Evolutionary conservation across 306 rosid genomes (phyloP).

Genomic region (Dalbergia cultrata): DNA sequence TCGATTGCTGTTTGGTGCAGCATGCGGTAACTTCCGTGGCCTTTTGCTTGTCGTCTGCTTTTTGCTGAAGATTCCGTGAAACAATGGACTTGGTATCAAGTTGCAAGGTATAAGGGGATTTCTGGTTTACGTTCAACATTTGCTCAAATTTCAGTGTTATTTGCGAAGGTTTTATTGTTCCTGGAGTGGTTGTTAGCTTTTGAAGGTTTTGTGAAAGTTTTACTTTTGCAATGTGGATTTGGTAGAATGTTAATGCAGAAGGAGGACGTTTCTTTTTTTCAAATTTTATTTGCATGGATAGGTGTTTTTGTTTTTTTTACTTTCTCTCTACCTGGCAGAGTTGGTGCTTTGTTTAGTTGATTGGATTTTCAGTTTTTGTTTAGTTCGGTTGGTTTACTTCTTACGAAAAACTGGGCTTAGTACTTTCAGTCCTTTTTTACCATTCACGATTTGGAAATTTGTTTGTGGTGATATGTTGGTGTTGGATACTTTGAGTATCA

Average conservation of each 20-base stretch:
- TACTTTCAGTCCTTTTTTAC: not conserved
- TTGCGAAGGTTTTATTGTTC: not conserved
- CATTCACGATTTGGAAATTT: not conserved
- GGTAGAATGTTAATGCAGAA: not conserved
- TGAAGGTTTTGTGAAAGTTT: conserved; percentile 4
- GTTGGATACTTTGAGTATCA: not conserved
- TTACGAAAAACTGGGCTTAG: not conserved
- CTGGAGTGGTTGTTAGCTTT: not conserved
- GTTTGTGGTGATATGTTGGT: not conserved
- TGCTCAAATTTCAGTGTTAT: not conserved
- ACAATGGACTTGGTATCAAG: conserved; percentile 79
- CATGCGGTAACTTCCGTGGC: conserved; percentile 49
- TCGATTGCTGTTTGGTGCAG: conserved; percentile 51
- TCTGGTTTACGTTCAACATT: not conserved
- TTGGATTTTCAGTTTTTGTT: conserved; percentile 12
- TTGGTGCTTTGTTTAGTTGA: not conserved
- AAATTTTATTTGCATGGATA: not conserved
- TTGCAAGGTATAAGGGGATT: conserved; percentile 69
- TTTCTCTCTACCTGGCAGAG: not conserved
- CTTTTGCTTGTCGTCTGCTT: conserved; percentile 37
- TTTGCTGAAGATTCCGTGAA: conserved; percentile 53
- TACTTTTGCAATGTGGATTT: conserved; percentile 9
- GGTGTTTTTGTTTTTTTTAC: not conserved
- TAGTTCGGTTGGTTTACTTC: conserved; percentile 26
- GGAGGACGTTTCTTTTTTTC: not conserved